Conservation (phyloP, 2,329 filamentous ascomycete species). For the Ophiostoma sp. region DNA sequence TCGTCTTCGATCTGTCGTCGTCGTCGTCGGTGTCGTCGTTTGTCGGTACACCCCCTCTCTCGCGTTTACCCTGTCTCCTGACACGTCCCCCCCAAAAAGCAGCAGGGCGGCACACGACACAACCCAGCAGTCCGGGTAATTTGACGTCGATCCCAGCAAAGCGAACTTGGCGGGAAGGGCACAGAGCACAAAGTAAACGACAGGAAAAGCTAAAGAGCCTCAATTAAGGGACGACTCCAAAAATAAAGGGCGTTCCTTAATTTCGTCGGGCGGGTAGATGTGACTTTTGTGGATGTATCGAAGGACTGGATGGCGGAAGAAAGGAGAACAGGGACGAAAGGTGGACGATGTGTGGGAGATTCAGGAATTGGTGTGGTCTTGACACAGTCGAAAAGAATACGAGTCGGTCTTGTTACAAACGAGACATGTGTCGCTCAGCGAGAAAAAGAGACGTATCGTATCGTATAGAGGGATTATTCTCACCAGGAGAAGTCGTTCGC, state of each 20-base stretch:
- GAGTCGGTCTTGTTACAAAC: not conserved
- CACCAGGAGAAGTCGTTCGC: conserved; percentile 11
- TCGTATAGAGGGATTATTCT: not conserved
- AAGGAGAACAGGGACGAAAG: not conserved
- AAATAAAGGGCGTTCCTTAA: conserved; percentile 4
- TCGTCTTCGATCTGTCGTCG: not conserved
- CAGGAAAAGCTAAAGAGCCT: not conserved
- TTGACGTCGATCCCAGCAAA: conserved; percentile 21
- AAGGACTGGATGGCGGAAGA: not conserved
- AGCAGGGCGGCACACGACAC: conserved; percentile 12
- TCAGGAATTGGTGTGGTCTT: not conserved
- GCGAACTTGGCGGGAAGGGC: not conserved
- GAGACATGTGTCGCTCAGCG: conserved; percentile 18
- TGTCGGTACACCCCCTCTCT: conserved; percentile 18
- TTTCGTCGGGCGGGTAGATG: not conserved
- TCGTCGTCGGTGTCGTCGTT: not conserved
- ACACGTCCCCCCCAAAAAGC: conserved; percentile 1
- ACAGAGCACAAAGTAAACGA: not conserved
- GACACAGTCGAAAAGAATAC: not conserved
- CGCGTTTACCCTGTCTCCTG: conserved; percentile 43
- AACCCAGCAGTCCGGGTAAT: conserved; percentile 24
- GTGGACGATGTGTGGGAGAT: not conserved
- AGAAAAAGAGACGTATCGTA: not conserved
- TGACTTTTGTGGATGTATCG: not conserved
- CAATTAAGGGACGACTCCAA: conserved; percentile 4